Evolutionary conservation across 116 monocot species (phyloP).

Genomic region (Trichopus zeylanicus): DNA sequence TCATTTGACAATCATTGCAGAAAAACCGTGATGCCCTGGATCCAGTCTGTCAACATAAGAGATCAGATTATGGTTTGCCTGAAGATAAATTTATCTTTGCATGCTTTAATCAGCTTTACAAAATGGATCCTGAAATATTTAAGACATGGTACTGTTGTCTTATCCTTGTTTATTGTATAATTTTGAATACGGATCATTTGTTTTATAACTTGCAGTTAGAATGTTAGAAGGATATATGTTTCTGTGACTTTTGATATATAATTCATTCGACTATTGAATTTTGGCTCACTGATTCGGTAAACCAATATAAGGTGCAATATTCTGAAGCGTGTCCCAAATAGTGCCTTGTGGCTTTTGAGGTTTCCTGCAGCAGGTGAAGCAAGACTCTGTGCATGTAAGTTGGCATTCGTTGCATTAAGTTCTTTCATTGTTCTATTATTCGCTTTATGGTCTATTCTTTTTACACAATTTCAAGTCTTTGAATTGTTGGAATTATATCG

Average conservation of each 20-base stretch:
- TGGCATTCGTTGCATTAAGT: neutral
- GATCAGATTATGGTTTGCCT: slow-evolving; percentile 92
- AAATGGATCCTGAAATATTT: slow-evolving; percentile 97
- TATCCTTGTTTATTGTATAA: neutral
- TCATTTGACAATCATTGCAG: slow-evolving; percentile 22
- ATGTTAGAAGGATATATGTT: no score
- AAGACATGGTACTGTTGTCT: slow-evolving; percentile 56
- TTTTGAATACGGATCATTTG: neutral
- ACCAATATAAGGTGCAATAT: slow-evolving; percentile 82
- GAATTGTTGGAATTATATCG: no score
- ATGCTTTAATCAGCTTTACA: slow-evolving; percentile 96
- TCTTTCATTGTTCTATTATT: neutral
- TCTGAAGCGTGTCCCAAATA: slow-evolving; percentile 88
- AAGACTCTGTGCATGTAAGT: slow-evolving; percentile 77
- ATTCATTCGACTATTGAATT: neutral
- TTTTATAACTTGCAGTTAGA: no score
- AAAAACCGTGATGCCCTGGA: slow-evolving; percentile 78
- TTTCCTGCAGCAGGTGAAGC: slow-evolving; percentile 94
- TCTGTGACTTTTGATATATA: no score
- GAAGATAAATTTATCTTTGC: slow-evolving; percentile 96
- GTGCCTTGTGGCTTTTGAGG: slow-evolving; percentile 84
- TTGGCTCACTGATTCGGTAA: neutral
- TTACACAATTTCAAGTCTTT: no score
- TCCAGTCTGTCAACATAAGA: slow-evolving; percentile 57
- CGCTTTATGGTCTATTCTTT: neutral